Evolutionary conservation across 495 filamentous ascomycete genomes (phyloP), one percentile per base, ranked within the genome.

Genomic region (Clohesyomyces aquaticus): DNA sequence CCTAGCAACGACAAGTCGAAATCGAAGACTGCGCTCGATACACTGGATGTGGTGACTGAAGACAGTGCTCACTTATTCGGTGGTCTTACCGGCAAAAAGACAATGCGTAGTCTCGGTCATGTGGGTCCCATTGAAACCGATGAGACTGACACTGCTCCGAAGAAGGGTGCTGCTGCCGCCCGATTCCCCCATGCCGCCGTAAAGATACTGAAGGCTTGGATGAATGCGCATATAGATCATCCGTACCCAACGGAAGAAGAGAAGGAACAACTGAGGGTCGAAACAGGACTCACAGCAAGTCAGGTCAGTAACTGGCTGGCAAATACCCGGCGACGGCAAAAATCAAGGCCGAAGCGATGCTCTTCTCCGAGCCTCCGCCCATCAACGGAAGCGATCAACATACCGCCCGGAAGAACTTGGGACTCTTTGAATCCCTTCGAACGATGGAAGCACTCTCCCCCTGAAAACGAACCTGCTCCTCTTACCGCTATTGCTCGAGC

Each of bases 291-390:
- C 25, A 91, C 80, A 63, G 82, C 85, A 65, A 86, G 78, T 11
- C 91, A 95, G 72, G 89, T 95, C 52, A 85, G 85, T 23, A 93
- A 93, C 71, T 94, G 90, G 91, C 82, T 95, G 11, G 91, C 91
- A 52, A 95, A 95, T 73, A 88, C 90, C 56, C 85, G 90, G 41
- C 83, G 91, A 35, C 80, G 90, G 57, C 85, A 87, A 58, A 93
- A 93, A 78, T 82, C 87, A 54, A 81, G 83, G 26, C 77, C 83
- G 25, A 73, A 71, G 53, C 58, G 66, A 62, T 38, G 51, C 38
- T 25, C 66, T 10, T 76, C 75, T 11, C 71, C 74, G 14, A 70
- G 65, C 53, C 46, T 75, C 3, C 48, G 66, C 6, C 59, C 74
- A 26, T 68, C 71, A 0, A 72, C 74, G n/a, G 67, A 62, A 41